A percentile compares a stretch with the other conserved stretches of the same genome.
These are phyloP conservation scores for Corallochytrium limacisporum DNA, from an alignment of 78 protist genomes.

Conservation along the genomic window DNA sequence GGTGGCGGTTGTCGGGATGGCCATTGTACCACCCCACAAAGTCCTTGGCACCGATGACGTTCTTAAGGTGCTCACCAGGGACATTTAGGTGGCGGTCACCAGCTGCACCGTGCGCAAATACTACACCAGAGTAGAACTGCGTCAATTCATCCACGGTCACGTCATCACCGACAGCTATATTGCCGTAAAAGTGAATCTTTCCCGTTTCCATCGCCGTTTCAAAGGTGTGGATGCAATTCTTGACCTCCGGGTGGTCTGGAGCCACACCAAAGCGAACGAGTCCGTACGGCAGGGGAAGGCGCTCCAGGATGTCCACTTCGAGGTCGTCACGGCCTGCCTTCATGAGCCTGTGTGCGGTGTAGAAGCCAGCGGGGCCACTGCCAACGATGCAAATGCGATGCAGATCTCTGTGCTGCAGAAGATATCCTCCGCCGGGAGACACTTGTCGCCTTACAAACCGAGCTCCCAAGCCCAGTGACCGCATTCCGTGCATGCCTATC, in stretches of 20 bases:
- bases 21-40: constrained; percentile 71
- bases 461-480: too few relatives aligned
- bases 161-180: constrained; percentile 10
- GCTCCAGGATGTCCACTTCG: constrained; percentile 41
- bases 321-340: background rate
- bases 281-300: constrained; percentile 59
- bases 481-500: too few relatives aligned
- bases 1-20: constrained; percentile 17
- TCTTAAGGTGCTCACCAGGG: background rate
- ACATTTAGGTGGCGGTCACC: background rate
- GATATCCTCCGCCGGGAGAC: too few relatives aligned
- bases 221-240: constrained; percentile 10
- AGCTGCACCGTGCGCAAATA: constrained; percentile 47
- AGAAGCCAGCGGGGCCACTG: constrained; percentile 24
- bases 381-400: constrained; percentile 9
- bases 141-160: constrained; percentile 14
- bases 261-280: constrained; percentile 73
- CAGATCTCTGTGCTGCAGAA: too few relatives aligned
- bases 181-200: constrained; percentile 14
- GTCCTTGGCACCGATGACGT: constrained; percentile 32
- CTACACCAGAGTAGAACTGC: constrained; percentile 26
- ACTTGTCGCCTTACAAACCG: too few relatives aligned
- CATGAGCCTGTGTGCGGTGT: constrained; percentile 1
- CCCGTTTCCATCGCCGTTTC: background rate
- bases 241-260: constrained; percentile 67